Percentiles rank a stretch among this genome's conserved stretches.
phyloP scores from a whole-genome alignment of 495 filamentous ascomycete species.

The Acidiella bohemica region DNA sequence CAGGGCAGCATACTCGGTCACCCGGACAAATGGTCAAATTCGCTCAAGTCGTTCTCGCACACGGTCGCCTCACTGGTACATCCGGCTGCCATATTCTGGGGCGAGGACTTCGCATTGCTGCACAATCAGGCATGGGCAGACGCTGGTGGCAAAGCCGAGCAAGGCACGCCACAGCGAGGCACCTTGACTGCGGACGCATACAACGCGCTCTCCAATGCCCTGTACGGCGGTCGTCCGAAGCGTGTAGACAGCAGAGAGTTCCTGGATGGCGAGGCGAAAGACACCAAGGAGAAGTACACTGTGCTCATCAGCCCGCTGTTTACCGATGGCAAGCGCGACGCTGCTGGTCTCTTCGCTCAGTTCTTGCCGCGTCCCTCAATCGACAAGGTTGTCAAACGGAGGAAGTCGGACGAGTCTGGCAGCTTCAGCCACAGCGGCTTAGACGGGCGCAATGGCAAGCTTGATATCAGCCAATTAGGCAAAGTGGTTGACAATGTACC shows the following conservation, averaged over 20 bases:
- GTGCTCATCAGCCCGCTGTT: conserved; percentile 24
- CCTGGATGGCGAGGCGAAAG: conserved; percentile 8
- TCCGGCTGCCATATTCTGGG: conserved; percentile 26
- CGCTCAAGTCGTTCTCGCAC: conserved; percentile 19
- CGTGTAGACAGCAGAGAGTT: conserved; percentile 13
- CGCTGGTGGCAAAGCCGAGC: conserved; percentile 5
- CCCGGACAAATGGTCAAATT: conserved; percentile 20
- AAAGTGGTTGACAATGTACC: conserved; percentile 6
- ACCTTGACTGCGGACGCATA: conserved; percentile 11
- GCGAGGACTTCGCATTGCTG: conserved; percentile 17
- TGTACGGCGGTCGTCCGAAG: conserved; percentile 9
- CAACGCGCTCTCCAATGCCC: conserved; percentile 12
- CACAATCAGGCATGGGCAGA: conserved; percentile 25
- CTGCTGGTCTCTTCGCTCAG: conserved; percentile 23
- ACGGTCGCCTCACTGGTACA: conserved; percentile 23
- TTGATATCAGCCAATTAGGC: not conserved
- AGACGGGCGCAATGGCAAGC: not conserved
- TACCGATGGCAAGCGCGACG: conserved; percentile 13
- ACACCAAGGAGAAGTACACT: conserved; percentile 7
- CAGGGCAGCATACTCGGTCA: conserved; percentile 17
- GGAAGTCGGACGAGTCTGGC: not conserved
- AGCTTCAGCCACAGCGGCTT: not conserved
- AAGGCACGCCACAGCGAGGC: conserved; percentile 17
- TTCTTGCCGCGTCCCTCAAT: too few species aligned
- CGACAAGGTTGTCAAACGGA: too few species aligned